A percentile compares a stretch with the other conserved stretches of the same genome.
phyloP scores from a whole-genome alignment of 495 filamentous ascomycete genomes.

The Corynascus novoguineensis region DNA sequence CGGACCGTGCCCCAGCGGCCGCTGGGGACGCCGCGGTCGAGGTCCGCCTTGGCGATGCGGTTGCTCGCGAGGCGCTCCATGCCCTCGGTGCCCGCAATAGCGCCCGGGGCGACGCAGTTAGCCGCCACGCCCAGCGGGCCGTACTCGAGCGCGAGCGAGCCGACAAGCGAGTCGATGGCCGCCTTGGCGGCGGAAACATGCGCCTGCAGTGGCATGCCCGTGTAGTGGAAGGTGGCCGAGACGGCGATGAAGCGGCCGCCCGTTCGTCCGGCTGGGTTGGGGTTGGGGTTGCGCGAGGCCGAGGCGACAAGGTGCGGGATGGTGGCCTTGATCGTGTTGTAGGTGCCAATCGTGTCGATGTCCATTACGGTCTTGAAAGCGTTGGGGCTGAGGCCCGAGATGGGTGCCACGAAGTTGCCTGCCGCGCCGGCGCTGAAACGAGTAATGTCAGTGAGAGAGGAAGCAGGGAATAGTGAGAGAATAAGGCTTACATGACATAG shows the following conservation, averaged over 20 bases:
- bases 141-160: constrained; percentile 72
- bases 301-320: constrained; percentile 72
- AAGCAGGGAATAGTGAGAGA: constrained; percentile 8
- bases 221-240: constrained; percentile 85
- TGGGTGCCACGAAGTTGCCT: constrained; percentile 91
- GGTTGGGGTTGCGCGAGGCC: constrained; percentile 53
- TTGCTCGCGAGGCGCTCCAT: constrained; percentile 48
- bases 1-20: constrained; percentile 72
- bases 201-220: constrained; percentile 71
- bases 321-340: constrained; percentile 90
- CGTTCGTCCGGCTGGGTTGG: constrained; percentile 44
- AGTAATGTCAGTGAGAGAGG: no score
- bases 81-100: constrained; percentile 62
- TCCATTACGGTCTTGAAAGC: constrained; percentile 95
- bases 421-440: constrained; percentile 91
- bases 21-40: constrained; percentile 48
- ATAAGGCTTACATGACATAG: constrained; percentile 73
- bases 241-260: constrained; percentile 86
- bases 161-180: constrained; percentile 75
- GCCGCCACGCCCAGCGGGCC: constrained; percentile 83
- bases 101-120: constrained; percentile 80
- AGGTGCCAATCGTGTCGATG: constrained; percentile 90
- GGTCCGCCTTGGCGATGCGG: constrained; percentile 25
- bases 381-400: constrained; percentile 72
- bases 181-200: constrained; percentile 90